These are phyloP conservation scores for Dioscorea zingiberensis DNA, from an alignment of 106 monocot species.

Conservation along the genomic window DNA sequence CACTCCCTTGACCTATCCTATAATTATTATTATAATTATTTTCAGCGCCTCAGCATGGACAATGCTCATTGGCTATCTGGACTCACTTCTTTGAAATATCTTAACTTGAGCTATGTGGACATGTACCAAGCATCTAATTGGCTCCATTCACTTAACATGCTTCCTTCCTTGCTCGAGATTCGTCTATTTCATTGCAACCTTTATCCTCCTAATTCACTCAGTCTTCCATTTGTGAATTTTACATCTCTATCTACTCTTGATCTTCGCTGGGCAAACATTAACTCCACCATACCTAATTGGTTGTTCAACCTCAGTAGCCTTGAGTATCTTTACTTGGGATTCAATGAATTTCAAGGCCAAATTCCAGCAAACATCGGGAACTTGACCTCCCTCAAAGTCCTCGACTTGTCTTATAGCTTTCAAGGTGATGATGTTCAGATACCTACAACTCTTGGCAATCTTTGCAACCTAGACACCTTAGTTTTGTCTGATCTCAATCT, in stretches of 20 bases:
- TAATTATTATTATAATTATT: background rate
- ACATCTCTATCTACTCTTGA: too few species aligned
- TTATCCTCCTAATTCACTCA: background rate
- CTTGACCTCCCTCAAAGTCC: background rate
- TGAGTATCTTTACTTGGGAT: background rate
- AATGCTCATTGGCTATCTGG: slow-evolving; percentile 10
- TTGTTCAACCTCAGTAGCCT: too few species aligned
- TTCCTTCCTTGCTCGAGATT: slow-evolving; percentile 5
- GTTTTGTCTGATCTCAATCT: background rate
- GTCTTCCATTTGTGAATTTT: too few species aligned
- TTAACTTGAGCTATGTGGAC: slow-evolving; percentile 6
- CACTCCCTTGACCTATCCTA: slow-evolving; percentile 9
- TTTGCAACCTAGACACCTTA: background rate
- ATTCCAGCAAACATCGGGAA: background rate
- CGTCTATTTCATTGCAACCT: background rate
- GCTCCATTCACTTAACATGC: slow-evolving; percentile 5
- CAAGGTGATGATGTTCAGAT: too few species aligned
- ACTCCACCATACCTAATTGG: too few species aligned
- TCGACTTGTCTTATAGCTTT: background rate
- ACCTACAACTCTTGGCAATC: too few species aligned
- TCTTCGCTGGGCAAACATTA: too few species aligned
- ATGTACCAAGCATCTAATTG: background rate
- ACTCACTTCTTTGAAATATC: slow-evolving; percentile 18
- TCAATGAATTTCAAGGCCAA: background rate
- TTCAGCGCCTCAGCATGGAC: background rate